Percentiles rank a stretch among this genome's conserved stretches.
Conservation (phyloP, 2,329 filamentous ascomycete genomes). For the Exophiala phaeomuriformis region DNA sequence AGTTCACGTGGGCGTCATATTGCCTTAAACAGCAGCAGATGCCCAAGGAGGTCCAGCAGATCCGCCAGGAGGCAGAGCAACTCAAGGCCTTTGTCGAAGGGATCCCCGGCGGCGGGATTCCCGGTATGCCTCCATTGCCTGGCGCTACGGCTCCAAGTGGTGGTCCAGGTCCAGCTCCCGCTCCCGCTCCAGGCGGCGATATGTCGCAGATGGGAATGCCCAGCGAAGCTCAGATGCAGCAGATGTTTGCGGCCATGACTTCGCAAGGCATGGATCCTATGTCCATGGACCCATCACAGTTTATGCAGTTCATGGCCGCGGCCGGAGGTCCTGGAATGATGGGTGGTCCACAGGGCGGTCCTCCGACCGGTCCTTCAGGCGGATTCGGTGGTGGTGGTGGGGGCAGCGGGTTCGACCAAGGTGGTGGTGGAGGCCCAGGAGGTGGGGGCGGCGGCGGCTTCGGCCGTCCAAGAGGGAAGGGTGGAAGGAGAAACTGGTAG, state of each 20-base stretch:
- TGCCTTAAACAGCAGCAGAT: constrained; percentile 79
- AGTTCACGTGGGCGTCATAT: constrained; percentile 81
- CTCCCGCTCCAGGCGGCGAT: constrained; percentile 32
- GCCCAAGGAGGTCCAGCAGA: constrained; percentile 67
- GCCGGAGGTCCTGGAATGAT: constrained; percentile 30
- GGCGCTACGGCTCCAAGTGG: constrained; percentile 27
- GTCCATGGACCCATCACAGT: constrained; percentile 47
- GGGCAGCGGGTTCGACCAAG: constrained; percentile 18
- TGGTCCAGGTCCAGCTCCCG: neutral
- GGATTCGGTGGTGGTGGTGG: constrained; percentile 31
- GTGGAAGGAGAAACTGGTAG: constrained; percentile 28
- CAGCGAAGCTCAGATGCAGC: constrained; percentile 41
- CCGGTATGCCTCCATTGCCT: constrained; percentile 42
- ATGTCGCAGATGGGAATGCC: constrained; percentile 35
- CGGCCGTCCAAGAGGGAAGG: constrained; percentile 33
- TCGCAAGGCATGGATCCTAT: constrained; percentile 48
- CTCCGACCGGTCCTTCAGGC: constrained; percentile 24
- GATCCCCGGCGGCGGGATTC: constrained; percentile 38
- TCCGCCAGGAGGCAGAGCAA: constrained; percentile 62
- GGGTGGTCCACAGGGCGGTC: constrained; percentile 32
- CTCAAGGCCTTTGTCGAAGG: constrained; percentile 53
- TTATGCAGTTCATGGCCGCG: constrained; percentile 48
- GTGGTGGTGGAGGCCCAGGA: constrained; percentile 5
- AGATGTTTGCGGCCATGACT: constrained; percentile 51
- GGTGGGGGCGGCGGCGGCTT: constrained; percentile 22